Conservation (phyloP, 2,329 filamentous ascomycete genomes). For the Diaporthe batatas region DNA sequence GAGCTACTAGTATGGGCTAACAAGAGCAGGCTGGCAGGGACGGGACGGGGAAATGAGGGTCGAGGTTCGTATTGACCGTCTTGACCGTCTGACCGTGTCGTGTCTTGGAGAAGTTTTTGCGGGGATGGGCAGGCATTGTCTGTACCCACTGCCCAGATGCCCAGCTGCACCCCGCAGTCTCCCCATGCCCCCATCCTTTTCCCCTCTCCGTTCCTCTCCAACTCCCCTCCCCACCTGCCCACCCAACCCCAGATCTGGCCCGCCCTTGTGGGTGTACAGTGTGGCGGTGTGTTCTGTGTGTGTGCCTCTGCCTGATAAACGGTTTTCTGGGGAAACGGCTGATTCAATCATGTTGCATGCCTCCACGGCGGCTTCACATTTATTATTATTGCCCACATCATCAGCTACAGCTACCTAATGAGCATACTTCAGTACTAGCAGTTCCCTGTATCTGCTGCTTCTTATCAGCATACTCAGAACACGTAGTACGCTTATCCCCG, state of each 20-base stretch:
- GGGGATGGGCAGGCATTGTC: slow-evolving; percentile 4
- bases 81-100: too few species aligned
- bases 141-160: background rate
- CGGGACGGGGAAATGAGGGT: background rate
- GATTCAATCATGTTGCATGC: background rate
- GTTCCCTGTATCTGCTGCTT: background rate
- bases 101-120: slow-evolving; percentile 17
- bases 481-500: too few species aligned
- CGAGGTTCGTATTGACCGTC: slow-evolving; percentile 9
- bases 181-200: background rate
- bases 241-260: slow-evolving; percentile 4
- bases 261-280: background rate
- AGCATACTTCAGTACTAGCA: background rate
- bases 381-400: background rate
- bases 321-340: slow-evolving; percentile 9
- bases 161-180: background rate
- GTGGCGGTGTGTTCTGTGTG: too few species aligned
- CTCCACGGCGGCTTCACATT: slow-evolving; percentile 24
- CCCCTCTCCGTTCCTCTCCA: background rate
- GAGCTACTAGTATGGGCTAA: too few species aligned
- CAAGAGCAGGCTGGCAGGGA: background rate
- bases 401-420: background rate
- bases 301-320: background rate
- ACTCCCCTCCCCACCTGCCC: too few species aligned
- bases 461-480: too few species aligned